Evolutionary conservation across 345 rosid species (phyloP), one percentile per base, ranked within the genome.

Genomic region (Turritis glabra): DNA sequence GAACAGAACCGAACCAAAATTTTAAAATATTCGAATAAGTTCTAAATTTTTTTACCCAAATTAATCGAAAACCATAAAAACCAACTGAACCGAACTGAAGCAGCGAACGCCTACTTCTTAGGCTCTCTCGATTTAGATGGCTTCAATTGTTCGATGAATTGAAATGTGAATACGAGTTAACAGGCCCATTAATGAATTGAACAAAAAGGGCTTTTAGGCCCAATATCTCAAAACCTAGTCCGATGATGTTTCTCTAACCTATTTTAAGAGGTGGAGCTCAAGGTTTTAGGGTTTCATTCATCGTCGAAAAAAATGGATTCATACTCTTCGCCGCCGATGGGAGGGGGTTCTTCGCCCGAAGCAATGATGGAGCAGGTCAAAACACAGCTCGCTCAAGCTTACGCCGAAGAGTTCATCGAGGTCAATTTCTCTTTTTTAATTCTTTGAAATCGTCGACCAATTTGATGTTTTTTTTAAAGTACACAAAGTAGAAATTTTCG

Each of bases 341-440:
- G 86, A 17, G 13, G 60, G 2, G 14, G 9, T 33, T 2, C 11
- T 27, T 64, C 85, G 0, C 87, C 83, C 1, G 86, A 83, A 22
- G 87, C 87, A 2, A 32, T 91, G 64, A 88, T 84, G 96, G 88
- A 90, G 61, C 90, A 87, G 70, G 55, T 94, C 55, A 85, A 90
- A 79, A 4, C 55, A 13, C 92, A 90, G 76, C 88, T 94, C 48
- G 92, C 89, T 5, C 90, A 90, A 67, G 98, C 92, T 68, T 87
- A 88, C 48, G 93, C 93, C 5, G 88, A 91, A 70, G 89, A 94
- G 80, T 82, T 91, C 58, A 72, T 94, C 27, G 90, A 91, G 96
- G 97, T 87, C 50, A 0, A 7, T 8, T 7, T 59, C 65, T 38
- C 19, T 11, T 37, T 40, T 38, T 40, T 15, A 7, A 60, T 13